Percentiles rank a stretch among this genome's conserved stretches.
Evolutionary conservation across 108 stramenopile genomes (phyloP).

Genomic region (Mediolabrus comicus): DNA sequence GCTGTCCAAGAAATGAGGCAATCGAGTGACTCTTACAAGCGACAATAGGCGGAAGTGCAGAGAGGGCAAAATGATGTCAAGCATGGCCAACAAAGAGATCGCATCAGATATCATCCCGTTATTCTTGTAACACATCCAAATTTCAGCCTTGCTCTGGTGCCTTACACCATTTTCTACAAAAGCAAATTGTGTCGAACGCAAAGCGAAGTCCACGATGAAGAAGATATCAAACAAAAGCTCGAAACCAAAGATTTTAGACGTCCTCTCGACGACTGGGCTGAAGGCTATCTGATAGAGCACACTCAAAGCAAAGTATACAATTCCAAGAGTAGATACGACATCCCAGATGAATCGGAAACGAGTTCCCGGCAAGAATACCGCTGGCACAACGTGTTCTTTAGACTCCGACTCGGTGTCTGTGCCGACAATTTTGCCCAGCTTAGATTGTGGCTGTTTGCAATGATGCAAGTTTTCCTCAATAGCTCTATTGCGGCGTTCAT

Average conservation of each 20-base stretch:
- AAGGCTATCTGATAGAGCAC: slow-evolving; percentile 41
- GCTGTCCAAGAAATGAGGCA: slow-evolving; percentile 27
- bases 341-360: slow-evolving; percentile 46
- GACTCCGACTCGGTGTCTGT: not conserved
- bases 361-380: slow-evolving; percentile 30
- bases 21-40: slow-evolving; percentile 33
- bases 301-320: slow-evolving; percentile 27
- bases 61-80: not conserved
- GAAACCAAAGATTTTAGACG: not conserved
- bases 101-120: slow-evolving; percentile 41
- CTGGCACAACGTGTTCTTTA: not conserved
- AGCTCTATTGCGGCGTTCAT: slow-evolving; percentile 44
- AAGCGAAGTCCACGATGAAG: slow-evolving; percentile 46
- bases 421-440: slow-evolving; percentile 43
- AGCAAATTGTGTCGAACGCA: slow-evolving; percentile 40
- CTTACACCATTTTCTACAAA: slow-evolving; percentile 33
- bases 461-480: slow-evolving; percentile 32
- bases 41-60: slow-evolving; percentile 25
- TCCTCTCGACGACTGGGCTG: slow-evolving; percentile 2
- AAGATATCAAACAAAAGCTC: slow-evolving; percentile 46
- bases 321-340: slow-evolving; percentile 17
- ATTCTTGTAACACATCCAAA: slow-evolving; percentile 27
- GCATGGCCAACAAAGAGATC: slow-evolving; percentile 28
- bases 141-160: slow-evolving; percentile 5
- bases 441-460: slow-evolving; percentile 17